Percentiles rank a stretch among this genome's conserved stretches.
phyloP scores from a whole-genome alignment of 495 filamentous ascomycete species.

The Hypoxylon fuscum region DNA sequence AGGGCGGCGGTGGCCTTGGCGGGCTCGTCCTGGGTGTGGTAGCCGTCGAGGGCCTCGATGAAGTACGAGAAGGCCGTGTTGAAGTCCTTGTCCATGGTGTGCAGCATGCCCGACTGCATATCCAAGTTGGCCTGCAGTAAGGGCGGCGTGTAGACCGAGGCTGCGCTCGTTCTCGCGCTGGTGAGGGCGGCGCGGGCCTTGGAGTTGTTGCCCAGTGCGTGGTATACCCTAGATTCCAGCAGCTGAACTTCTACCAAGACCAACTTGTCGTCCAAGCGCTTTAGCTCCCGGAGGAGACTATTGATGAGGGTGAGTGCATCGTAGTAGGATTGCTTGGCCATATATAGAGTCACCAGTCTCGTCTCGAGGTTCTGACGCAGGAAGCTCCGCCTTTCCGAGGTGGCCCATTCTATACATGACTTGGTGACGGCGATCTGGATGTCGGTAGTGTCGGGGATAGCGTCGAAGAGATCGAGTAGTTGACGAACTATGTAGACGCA shows the following conservation, averaged over 20 bases:
- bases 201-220: slow-evolving; percentile 93
- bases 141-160: slow-evolving; percentile 95
- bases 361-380: slow-evolving; percentile 98
- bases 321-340: slow-evolving; percentile 95
- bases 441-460: slow-evolving; percentile 91
- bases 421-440: slow-evolving; percentile 93
- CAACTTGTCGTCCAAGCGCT: slow-evolving; percentile 97
- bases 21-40: slow-evolving; percentile 88
- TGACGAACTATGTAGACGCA: slow-evolving; percentile 77
- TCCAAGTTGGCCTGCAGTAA: slow-evolving; percentile 94
- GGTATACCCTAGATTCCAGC: slow-evolving; percentile 95
- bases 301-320: slow-evolving; percentile 97
- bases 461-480: slow-evolving; percentile 92
- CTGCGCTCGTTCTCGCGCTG: slow-evolving; percentile 90
- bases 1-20: slow-evolving; percentile 87
- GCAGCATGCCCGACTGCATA: slow-evolving; percentile 98
- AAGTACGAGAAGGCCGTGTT: slow-evolving; percentile 98
- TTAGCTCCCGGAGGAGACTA: slow-evolving; percentile 90
- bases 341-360: slow-evolving; percentile 89
- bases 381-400: slow-evolving; percentile 90
- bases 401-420: slow-evolving; percentile 99
- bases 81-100: slow-evolving; percentile 98
- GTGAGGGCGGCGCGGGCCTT: slow-evolving; percentile 97
- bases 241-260: slow-evolving; percentile 99
- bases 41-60: slow-evolving; percentile 97